Evolutionary conservation across 495 filamentous ascomycete genomes (phyloP).

Genomic region (Eremomyces bilateralis): DNA sequence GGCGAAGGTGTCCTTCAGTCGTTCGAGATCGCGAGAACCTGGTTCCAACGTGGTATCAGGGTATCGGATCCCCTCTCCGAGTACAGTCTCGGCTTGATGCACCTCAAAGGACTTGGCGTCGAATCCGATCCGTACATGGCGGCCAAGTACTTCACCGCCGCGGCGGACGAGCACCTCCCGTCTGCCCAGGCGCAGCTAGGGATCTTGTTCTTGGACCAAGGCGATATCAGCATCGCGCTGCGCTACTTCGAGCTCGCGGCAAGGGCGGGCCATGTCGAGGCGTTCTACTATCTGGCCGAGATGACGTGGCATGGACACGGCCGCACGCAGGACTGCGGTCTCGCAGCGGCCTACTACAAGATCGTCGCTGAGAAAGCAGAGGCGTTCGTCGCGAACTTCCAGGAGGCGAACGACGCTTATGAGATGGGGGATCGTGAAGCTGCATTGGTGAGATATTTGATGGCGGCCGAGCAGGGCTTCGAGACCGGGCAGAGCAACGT

Average conservation of each 20-base stretch:
- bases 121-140: slow-evolving; percentile 51
- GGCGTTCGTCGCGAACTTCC: slow-evolving; percentile 59
- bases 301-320: slow-evolving; percentile 64
- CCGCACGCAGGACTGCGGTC: slow-evolving; percentile 53
- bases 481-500: slow-evolving; percentile 88
- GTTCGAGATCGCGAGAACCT: slow-evolving; percentile 49
- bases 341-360: slow-evolving; percentile 84
- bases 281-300: slow-evolving; percentile 89
- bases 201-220: slow-evolving; percentile 75
- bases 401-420: slow-evolving; percentile 69
- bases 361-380: slow-evolving; percentile 82
- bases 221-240: slow-evolving; percentile 49
- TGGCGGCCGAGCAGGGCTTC: slow-evolving; percentile 92
- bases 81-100: slow-evolving; percentile 68
- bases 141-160: slow-evolving; percentile 56
- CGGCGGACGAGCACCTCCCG: slow-evolving; percentile 67
- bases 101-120: slow-evolving; percentile 67
- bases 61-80: slow-evolving; percentile 74
- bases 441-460: slow-evolving; percentile 66
- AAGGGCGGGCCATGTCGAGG: slow-evolving; percentile 71
- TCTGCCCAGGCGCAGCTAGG: slow-evolving; percentile 70
- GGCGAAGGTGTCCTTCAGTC: slow-evolving; percentile 76
- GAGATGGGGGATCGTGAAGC: slow-evolving; percentile 67
- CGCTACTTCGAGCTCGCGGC: slow-evolving; percentile 87
- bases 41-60: slow-evolving; percentile 67